A percentile compares a stretch with the other conserved stretches of the same genome.
Conservation (phyloP, 2,329 filamentous ascomycete species). For the Trichoderma guizhouense region DNA sequence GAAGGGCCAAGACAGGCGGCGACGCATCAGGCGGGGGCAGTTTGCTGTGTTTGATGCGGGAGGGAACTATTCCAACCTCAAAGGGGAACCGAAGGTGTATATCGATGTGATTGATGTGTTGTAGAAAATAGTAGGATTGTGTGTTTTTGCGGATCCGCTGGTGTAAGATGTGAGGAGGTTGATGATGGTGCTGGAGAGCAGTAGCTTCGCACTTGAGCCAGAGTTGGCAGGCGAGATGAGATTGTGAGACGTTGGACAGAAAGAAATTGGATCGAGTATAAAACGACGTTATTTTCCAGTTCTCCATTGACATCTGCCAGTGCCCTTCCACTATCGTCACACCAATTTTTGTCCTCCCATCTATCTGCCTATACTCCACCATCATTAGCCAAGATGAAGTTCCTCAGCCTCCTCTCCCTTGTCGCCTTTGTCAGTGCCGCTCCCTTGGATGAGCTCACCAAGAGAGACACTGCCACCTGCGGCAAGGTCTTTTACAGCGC, state of each 20-base stretch:
- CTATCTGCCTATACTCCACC: background rate
- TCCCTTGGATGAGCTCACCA: conserved; percentile 22
- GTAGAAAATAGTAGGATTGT: background rate
- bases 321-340: background rate
- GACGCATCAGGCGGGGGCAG: background rate
- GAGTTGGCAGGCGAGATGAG: background rate
- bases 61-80: background rate
- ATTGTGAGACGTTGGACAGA: background rate
- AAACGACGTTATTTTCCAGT: background rate
- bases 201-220: background rate
- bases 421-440: conserved; percentile 28
- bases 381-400: conserved; percentile 24
- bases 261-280: background rate
- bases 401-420: conserved; percentile 29
- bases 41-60: background rate
- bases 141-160: background rate
- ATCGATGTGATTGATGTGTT: background rate
- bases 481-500: conserved; percentile 31
- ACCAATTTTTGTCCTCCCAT: background rate
- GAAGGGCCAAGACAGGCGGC: background rate
- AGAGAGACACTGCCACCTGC: conserved; percentile 23
- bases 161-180: background rate
- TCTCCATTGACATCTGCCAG: background rate
- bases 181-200: background rate
- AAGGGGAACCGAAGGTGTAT: background rate